Base-by-base conservation (phyloP, 306 rosid species). In the Cicer chorassanicum region DNA sequence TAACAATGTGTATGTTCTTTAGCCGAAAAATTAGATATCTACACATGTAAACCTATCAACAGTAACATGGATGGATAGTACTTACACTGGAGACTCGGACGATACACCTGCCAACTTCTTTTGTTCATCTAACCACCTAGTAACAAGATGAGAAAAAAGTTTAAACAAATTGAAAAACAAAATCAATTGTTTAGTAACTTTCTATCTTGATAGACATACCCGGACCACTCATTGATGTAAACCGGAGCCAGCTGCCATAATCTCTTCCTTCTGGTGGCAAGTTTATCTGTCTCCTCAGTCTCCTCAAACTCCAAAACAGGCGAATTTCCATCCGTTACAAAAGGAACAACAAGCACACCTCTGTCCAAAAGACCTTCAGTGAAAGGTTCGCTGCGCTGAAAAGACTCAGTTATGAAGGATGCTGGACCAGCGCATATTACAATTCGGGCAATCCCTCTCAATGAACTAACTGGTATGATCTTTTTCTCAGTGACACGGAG, bases 11-110 rank as follows among this genome's bases (percentile, higher is more conserved):
- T 9, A 59, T 29, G 12, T 24, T 39, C 55, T 14, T 61, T 5
- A 9, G 46, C 34, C 43, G 70, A 40, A 60, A 66, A 63, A 13
- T 65, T 39, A 16, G 9, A 65, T 34, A 61, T 68, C 70, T 57
- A 38, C 39, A 64, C 8, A 14, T 39, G 2, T 4, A 43, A 55
- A 42, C 65, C 19, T 62, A 43, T 21, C 24, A 59, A 44, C 10
- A 43, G 36, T 29, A 73, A 65, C 45, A 65, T 7, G 79, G 42
- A 61, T 45, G 79, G 46, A 65, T 49, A 79, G 56, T 8, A 78
- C 96, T 92, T 83, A 90, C 99, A 94, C 99, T 1, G 97, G 95
- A 78, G 93, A 88, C n/a, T 88, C 97, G 8, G 99, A 57, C 70
- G 95, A 59, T 69, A 90, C 91, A 62, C 89, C 87, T 15, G 99